These are phyloP conservation scores for Trebouxia sp. DNA, from an alignment of 139 green algal genomes.

Conservation along the genomic window DNA sequence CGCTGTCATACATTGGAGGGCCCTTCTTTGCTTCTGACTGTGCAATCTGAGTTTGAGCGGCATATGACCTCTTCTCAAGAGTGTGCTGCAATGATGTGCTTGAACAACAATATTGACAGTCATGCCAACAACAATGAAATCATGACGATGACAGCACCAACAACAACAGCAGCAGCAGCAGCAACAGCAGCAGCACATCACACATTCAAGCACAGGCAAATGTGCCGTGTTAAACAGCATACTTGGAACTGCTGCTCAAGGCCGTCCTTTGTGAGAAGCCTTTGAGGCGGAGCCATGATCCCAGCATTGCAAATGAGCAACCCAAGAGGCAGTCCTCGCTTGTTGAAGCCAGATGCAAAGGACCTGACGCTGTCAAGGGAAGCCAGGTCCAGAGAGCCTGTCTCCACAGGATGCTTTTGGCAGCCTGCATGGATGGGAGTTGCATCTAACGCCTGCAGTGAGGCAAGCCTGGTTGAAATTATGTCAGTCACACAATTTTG, in stretches of 20 bases:
- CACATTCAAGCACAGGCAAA: not conserved
- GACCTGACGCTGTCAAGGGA: conserved; percentile 54
- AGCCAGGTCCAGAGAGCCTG: conserved; percentile 58
- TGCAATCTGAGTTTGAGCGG: too few species aligned
- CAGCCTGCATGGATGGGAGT: not conserved
- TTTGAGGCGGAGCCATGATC: conserved; percentile 64
- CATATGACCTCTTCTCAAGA: too few species aligned
- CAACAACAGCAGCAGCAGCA: not conserved
- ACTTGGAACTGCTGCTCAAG: conserved; percentile 81
- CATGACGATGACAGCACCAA: not conserved
- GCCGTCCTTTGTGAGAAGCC: conserved; percentile 52
- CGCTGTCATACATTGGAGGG: too few species aligned
- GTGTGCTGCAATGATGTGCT: too few species aligned
- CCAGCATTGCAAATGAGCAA: conserved; percentile 72
- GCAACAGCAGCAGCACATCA: not conserved
- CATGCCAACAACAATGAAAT: too few species aligned
- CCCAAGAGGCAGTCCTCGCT: conserved; percentile 47
- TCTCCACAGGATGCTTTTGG: conserved; percentile 29
- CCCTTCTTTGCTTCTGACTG: too few species aligned
- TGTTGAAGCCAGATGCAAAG: conserved; percentile 47
- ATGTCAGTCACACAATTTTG: not conserved
- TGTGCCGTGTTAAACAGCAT: not conserved
- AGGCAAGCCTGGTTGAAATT: not conserved
- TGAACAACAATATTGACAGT: too few species aligned
- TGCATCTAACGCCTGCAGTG: not conserved